Conservation (phyloP, 805 yeast genomes). For the Millerago galiae region DNA sequence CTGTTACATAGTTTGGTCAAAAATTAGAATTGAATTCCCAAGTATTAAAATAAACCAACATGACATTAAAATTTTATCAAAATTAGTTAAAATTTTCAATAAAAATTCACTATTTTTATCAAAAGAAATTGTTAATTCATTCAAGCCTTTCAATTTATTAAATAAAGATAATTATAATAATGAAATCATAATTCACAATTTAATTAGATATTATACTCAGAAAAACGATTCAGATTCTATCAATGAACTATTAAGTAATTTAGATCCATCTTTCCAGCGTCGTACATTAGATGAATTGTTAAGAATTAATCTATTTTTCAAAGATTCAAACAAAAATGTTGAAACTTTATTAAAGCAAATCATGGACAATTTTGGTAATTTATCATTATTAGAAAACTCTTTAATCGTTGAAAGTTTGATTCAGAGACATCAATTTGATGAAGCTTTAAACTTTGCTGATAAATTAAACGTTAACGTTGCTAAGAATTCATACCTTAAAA, state of each 20-base stretch:
- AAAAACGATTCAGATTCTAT: constrained; percentile 9
- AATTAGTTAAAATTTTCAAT: constrained; percentile 12
- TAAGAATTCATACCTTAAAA: constrained; percentile 6
- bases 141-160: constrained; percentile 14
- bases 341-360: constrained; percentile 17
- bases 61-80: constrained; percentile 10
- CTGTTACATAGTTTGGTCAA: constrained; percentile 18
- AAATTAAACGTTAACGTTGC: not conserved
- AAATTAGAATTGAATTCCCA: constrained; percentile 10
- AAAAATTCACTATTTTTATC: constrained; percentile 10
- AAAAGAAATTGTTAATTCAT: constrained; percentile 13
- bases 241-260: constrained; percentile 10
- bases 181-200: constrained; percentile 7
- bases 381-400: constrained; percentile 14
- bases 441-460: constrained; percentile 7
- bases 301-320: constrained; percentile 13
- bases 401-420: constrained; percentile 16
- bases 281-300: constrained; percentile 13
- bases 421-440: constrained; percentile 7
- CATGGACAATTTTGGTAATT: constrained; percentile 8
- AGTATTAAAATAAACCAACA: constrained; percentile 11
- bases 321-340: constrained; percentile 14
- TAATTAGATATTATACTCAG: constrained; percentile 11
- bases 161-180: not conserved
- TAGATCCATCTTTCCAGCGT: constrained; percentile 14